Conservation (phyloP, 371 early-diverging fungal genomes). For the Apophysomyces sp. region DNA sequence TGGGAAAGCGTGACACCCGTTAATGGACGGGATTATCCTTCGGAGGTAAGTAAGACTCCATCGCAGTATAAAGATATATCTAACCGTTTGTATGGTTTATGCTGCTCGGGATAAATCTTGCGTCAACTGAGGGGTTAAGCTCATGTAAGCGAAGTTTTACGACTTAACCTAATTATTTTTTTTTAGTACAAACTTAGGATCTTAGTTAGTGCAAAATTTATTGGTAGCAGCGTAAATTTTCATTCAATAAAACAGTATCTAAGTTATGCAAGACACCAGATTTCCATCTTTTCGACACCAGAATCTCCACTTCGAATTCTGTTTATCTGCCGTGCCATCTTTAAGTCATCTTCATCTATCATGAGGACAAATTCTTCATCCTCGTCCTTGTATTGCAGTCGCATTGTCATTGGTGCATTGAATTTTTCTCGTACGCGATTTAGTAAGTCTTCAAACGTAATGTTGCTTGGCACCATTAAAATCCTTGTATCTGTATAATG, state of each 20-base stretch:
- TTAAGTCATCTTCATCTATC: constrained; percentile 91
- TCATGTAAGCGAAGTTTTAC: no score
- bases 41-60: no score
- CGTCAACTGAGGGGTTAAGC: no score
- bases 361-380: constrained; percentile 85
- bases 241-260: no score
- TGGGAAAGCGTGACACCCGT: no score
- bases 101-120: no score
- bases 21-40: no score
- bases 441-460: constrained; percentile 20
- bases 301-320: constrained; percentile 43
- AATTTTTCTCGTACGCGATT: constrained; percentile 19
- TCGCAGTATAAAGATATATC: no score
- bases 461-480: constrained; percentile 16
- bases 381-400: constrained; percentile 86
- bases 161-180: no score
- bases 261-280: constrained; percentile 54
- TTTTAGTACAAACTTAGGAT: constrained; percentile 2
- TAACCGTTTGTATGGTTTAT: no score
- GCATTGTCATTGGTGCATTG: constrained; percentile 29
- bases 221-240: no score
- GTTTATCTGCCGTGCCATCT: constrained; percentile 70
- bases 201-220: no score
- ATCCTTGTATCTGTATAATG: constrained; percentile 22
- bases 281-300: constrained; percentile 56